Percentiles rank a stretch among this genome's conserved stretches.
Evolutionary conservation across 2,329 filamentous ascomycete genomes (phyloP).

Genomic region (Ophiostoma ips): DNA sequence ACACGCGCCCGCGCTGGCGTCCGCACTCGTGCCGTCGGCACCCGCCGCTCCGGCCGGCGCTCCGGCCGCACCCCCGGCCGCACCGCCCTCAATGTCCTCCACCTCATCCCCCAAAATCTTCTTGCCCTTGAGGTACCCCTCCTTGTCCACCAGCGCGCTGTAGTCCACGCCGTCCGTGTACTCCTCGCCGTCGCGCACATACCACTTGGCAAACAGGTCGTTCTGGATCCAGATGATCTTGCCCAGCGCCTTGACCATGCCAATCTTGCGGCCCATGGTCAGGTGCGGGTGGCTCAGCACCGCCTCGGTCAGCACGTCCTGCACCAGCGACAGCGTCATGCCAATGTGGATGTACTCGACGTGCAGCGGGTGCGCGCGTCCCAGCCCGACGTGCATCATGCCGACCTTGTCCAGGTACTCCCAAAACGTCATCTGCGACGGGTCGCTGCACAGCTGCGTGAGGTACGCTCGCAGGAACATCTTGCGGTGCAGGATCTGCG

Average conservation of each 20-base stretch:
- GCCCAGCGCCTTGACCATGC: conserved; percentile 58
- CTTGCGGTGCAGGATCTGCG: conserved; percentile 64
- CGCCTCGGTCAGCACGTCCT: conserved; percentile 64
- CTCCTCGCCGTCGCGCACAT: conserved; percentile 55
- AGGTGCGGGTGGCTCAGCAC: conserved; percentile 59
- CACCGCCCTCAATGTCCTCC: not conserved
- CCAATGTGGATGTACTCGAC: conserved; percentile 73
- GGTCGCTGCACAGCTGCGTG: conserved; percentile 60
- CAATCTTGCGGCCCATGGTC: conserved; percentile 53
- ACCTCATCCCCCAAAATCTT: conserved; percentile 30
- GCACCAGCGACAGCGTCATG: conserved; percentile 57
- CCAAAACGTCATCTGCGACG: conserved; percentile 65
- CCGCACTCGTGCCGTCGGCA: not conserved
- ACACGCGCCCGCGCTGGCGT: not conserved
- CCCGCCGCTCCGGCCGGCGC: not conserved
- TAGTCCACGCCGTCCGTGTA: conserved; percentile 31
- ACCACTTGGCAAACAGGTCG: conserved; percentile 74
- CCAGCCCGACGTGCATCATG: conserved; percentile 71
- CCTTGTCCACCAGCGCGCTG: conserved; percentile 34
- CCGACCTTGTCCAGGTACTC: conserved; percentile 74
- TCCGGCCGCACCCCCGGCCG: not conserved
- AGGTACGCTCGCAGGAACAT: conserved; percentile 67
- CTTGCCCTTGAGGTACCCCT: conserved; percentile 54
- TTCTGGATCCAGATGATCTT: conserved; percentile 86
- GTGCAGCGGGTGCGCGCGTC: conserved; percentile 56